A percentile compares a stretch with the other conserved stretches of the same genome.
These are phyloP conservation scores for Sporothrix pseudoabietina DNA, from an alignment of 2,329 filamentous ascomycete species.

Conservation along the genomic window DNA sequence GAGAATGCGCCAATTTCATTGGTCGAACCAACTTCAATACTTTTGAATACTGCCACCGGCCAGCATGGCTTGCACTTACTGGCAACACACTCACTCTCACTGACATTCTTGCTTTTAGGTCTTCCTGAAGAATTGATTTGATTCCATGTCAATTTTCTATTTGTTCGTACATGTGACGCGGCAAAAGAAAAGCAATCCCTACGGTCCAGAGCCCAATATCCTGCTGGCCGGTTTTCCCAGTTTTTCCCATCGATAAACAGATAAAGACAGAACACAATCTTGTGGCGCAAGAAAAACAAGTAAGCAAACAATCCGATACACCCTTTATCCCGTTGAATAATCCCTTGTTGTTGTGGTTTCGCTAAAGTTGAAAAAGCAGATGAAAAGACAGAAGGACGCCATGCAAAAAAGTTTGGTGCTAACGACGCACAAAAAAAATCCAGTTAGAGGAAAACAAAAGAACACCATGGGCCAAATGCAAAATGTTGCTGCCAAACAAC, in stretches of 20 bases:
- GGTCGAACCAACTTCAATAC: not conserved
- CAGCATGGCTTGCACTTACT: not conserved
- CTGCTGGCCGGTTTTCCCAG: not conserved
- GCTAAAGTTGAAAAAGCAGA: not conserved
- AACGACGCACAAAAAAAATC: not conserved
- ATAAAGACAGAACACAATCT: not conserved
- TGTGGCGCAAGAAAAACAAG: not conserved
- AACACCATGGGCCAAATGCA: constrained; percentile 15
- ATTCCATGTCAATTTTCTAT: not conserved
- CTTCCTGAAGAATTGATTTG: not conserved
- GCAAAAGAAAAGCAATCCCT: not conserved
- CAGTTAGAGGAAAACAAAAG: not conserved
- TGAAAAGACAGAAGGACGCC: not conserved
- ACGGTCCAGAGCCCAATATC: not conserved
- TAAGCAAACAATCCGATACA: not conserved
- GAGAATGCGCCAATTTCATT: not conserved
- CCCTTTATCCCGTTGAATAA: not conserved
- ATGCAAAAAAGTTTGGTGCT: not conserved
- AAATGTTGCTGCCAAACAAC: not conserved
- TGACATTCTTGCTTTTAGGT: not conserved
- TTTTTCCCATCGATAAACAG: not conserved
- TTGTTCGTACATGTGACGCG: not conserved
- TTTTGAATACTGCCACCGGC: not conserved
- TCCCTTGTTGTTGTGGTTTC: not conserved
- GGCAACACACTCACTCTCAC: not conserved